Conservation (phyloP, 1,139 yeast genomes). For the Keqinozyma sinolaborantium region DNA sequence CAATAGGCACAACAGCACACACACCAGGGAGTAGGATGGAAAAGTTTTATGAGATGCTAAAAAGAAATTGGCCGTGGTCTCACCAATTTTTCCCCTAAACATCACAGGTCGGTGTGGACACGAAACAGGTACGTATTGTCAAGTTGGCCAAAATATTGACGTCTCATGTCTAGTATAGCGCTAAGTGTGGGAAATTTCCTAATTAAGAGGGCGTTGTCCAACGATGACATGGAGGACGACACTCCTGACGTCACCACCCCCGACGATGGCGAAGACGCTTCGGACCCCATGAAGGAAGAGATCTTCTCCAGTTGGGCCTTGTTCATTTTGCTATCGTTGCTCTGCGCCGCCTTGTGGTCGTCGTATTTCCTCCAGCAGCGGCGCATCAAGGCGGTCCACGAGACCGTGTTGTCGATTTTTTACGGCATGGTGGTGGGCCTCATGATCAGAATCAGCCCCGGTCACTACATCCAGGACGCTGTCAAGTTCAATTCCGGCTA, state of each 20-base stretch:
- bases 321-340: conserved; percentile 73
- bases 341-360: conserved; percentile 91
- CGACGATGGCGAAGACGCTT: conserved; percentile 59
- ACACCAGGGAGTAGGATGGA: too few relatives aligned
- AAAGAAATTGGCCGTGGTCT: too few relatives aligned
- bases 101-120: too few relatives aligned
- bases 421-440: conserved; percentile 97
- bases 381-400: conserved; percentile 91
- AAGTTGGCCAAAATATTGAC: too few relatives aligned
- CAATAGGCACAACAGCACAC: too few relatives aligned
- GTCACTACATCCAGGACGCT: conserved; percentile 95
- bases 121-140: too few relatives aligned
- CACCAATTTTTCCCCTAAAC: too few relatives aligned
- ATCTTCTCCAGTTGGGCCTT: conserved; percentile 97
- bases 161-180: conserved; percentile 26
- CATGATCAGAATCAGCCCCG: conserved; percentile 85
- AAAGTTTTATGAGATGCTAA: too few relatives aligned
- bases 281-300: conserved; percentile 94
- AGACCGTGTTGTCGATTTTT: conserved; percentile 91
- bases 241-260: conserved; percentile 48
- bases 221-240: conserved; percentile 32
- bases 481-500: conserved; percentile 93
- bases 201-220: conserved; percentile 25
- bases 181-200: conserved; percentile 23
- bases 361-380: conserved; percentile 90